Evolutionary conservation across 1,139 yeast species (phyloP).

Genomic region (Yamadazyma atmosphaerica): DNA sequence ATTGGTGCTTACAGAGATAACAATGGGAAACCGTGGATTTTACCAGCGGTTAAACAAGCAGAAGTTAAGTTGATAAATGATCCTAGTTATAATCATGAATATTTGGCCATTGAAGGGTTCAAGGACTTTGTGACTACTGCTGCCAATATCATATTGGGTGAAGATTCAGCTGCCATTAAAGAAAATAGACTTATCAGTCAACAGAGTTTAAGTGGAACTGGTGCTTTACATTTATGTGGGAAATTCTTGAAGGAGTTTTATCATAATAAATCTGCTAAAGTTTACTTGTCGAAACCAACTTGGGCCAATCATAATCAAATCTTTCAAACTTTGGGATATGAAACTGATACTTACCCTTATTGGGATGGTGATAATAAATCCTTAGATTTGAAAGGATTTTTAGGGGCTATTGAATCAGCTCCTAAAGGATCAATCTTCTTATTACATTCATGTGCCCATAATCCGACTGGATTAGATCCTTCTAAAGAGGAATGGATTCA

Average conservation of each 20-base stretch:
- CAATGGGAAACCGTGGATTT: constrained; percentile 89
- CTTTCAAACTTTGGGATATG: constrained; percentile 65
- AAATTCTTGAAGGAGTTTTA: constrained; percentile 61
- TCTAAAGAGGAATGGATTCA: constrained; percentile 42
- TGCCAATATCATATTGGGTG: constrained; percentile 78
- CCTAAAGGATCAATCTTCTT: constrained; percentile 74
- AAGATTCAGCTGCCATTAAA: constrained; percentile 52
- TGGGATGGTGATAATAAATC: constrained; percentile 65
- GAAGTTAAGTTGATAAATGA: constrained; percentile 52
- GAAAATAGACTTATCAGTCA: constrained; percentile 66
- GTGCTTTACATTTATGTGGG: constrained; percentile 90
- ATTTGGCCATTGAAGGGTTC: constrained; percentile 79
- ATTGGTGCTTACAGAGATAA: constrained; percentile 97
- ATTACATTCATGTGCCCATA: constrained; percentile 53
- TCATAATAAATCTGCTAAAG: constrained; percentile 39
- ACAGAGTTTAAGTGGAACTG: constrained; percentile 93
- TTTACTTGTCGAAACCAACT: constrained; percentile 86
- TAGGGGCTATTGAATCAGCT: constrained; percentile 65
- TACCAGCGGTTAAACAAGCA: constrained; percentile 80
- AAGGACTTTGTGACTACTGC: constrained; percentile 70
- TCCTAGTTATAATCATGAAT: constrained; percentile 86
- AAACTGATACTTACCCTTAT: constrained; percentile 71
- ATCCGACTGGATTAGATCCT: constrained; percentile 54
- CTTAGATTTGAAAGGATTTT: constrained; percentile 67
- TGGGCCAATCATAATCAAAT: constrained; percentile 96